Conservation (phyloP, 495 filamentous ascomycete species). For the Hypoxylon fuscum region DNA sequence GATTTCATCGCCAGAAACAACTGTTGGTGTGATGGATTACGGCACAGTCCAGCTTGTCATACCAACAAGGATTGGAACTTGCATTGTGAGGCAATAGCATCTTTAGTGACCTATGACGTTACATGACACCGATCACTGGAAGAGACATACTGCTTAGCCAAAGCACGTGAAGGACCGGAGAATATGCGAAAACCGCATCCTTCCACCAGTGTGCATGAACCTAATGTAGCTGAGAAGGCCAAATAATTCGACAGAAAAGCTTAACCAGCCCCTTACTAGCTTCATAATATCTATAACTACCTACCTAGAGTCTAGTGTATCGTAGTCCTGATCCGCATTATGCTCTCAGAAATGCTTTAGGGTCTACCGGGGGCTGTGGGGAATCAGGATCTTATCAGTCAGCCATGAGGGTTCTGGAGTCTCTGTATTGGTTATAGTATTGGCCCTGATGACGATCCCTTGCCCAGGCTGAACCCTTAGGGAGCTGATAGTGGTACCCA, state of each 20-base stretch:
- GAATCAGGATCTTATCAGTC: background rate
- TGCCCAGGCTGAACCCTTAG: background rate
- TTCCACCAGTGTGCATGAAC: constrained; percentile 8
- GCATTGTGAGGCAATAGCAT: constrained; percentile 5
- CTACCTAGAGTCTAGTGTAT: no score
- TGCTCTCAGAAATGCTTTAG: no score
- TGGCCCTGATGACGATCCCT: constrained; percentile 5
- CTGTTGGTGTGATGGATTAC: background rate
- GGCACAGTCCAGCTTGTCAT: background rate
- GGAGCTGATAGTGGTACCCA: background rate
- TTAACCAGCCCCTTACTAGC: background rate
- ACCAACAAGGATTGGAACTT: background rate
- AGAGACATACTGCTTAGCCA: background rate
- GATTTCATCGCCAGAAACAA: background rate
- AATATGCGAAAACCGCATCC: constrained; percentile 5
- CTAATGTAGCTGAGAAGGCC: background rate
- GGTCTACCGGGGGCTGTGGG: background rate
- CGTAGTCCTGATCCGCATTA: no score
- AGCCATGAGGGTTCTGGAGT: background rate
- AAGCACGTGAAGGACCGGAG: background rate
- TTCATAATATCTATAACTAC: no score
- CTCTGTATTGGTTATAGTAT: background rate
- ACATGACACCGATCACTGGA: background rate
- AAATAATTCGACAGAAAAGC: background rate
- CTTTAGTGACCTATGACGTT: constrained; percentile 6